Percentiles rank a stretch among this genome's conserved stretches.
These are phyloP conservation scores for Escallonia herrerae DNA, from an alignment of 129 eudicot species.

Conservation along the genomic window DNA sequence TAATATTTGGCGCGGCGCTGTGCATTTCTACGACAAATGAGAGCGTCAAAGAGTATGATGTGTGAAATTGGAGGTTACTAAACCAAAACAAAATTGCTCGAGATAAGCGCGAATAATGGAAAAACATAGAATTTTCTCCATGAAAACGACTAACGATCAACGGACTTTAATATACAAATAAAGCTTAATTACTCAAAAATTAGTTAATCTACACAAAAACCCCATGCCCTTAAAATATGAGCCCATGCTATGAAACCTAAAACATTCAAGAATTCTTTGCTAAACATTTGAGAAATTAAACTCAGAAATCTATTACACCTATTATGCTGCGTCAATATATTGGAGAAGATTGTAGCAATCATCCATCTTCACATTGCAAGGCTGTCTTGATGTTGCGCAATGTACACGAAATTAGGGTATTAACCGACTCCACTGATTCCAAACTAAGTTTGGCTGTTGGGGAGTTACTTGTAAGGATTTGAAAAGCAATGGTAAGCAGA, in stretches of 20 bases:
- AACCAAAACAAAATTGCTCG: no score
- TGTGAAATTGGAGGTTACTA: no score
- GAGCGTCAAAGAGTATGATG: no score
- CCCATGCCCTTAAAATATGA: no score
- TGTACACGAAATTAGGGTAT: slow-evolving; percentile 61
- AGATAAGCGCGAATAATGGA: no score
- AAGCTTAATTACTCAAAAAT: no score
- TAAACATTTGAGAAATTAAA: neutral
- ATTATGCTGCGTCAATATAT: slow-evolving; percentile 7
- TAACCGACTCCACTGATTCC: slow-evolving; percentile 83
- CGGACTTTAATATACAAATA: no score
- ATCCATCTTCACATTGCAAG: slow-evolving; percentile 75
- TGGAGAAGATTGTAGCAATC: slow-evolving; percentile 3
- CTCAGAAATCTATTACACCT: neutral
- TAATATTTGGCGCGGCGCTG: no score
- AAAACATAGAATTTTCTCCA: no score
- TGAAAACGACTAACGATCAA: no score
- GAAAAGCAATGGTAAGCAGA: slow-evolving; percentile 73
- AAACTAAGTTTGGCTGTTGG: slow-evolving; percentile 45
- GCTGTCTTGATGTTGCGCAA: slow-evolving; percentile 65
- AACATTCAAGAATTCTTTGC: neutral
- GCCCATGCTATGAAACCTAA: neutral
- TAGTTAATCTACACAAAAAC: no score
- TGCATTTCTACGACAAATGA: no score
- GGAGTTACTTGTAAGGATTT: slow-evolving; percentile 60